Percentiles rank a stretch among this genome's conserved stretches.
Conservation (phyloP, 2,329 filamentous ascomycete genomes). For the Talaromyces rugulosus region DNA sequence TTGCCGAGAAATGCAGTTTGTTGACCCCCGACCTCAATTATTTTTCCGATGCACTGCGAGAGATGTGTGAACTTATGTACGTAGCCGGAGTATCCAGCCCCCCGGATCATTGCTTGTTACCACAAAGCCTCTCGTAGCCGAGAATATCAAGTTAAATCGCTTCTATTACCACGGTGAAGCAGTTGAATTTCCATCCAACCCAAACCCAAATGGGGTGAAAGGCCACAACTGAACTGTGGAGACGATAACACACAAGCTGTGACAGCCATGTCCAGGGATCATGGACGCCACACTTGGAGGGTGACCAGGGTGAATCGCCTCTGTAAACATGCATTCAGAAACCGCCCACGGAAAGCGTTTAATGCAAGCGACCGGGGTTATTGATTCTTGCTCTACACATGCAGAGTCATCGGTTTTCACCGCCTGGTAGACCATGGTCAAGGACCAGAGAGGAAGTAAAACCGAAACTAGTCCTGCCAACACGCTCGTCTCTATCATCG, state of each 20-base stretch:
- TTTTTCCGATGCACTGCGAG: background rate
- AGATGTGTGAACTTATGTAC: background rate
- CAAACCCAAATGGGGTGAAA: background rate
- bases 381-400: background rate
- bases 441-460: background rate
- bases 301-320: background rate
- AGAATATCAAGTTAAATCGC: background rate
- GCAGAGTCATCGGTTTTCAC: background rate
- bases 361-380: background rate
- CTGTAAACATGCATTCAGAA: background rate
- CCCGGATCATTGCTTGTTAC: background rate
- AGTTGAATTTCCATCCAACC: background rate
- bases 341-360: background rate
- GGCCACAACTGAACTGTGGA: background rate
- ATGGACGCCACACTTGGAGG: background rate
- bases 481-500: background rate
- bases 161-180: background rate
- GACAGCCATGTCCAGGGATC: background rate
- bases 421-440: background rate
- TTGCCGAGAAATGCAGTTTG: background rate
- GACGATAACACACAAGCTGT: background rate
- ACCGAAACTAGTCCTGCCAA: background rate
- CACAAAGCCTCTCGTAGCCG: background rate
- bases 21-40: background rate
- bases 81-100: background rate